phyloP scores from a whole-genome alignment of 2,329 filamentous ascomycete species.

The Colletotrichum destructivum region DNA sequence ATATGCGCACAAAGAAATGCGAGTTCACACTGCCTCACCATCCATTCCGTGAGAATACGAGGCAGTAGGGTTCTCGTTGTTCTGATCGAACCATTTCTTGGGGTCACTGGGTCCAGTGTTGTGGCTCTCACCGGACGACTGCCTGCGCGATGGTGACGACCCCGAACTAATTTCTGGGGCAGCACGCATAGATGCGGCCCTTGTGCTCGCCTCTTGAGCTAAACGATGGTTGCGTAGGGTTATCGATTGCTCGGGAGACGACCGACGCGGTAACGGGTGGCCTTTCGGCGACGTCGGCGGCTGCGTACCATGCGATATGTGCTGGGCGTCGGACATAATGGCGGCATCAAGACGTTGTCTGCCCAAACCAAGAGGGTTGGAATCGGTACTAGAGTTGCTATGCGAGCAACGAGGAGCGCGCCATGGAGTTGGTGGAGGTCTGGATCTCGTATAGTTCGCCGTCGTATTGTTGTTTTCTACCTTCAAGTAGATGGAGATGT shows the following conservation, averaged over 20 bases:
- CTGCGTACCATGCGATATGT: conserved; percentile 46
- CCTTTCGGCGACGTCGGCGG: conserved; percentile 49
- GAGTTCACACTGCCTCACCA: conserved; percentile 50
- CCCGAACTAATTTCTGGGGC: conserved; percentile 38
- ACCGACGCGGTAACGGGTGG: conserved; percentile 61
- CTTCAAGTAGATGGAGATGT: neutral
- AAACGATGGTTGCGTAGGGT: conserved; percentile 64
- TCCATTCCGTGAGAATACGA: conserved; percentile 65
- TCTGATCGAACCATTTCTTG: conserved; percentile 68
- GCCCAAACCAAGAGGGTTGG: conserved; percentile 8
- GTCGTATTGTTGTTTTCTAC: conserved; percentile 17
- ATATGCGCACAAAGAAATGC: neutral
- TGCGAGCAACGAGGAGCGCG: neutral
- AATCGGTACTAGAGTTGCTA: neutral
- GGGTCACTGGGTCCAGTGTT: conserved; percentile 65
- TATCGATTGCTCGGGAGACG: conserved; percentile 62
- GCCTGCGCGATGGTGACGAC: conserved; percentile 49
- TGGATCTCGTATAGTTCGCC: conserved; percentile 3
- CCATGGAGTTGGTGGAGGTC: conserved; percentile 10
- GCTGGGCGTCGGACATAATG: conserved; percentile 51
- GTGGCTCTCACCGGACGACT: conserved; percentile 66
- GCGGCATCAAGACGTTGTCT: conserved; percentile 39
- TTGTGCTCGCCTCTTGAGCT: conserved; percentile 57
- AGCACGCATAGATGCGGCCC: conserved; percentile 40
- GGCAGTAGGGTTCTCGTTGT: conserved; percentile 65